Base-by-base conservation (phyloP, 2,329 filamentous ascomycete species). In the Hymenoscyphus scutula region DNA sequence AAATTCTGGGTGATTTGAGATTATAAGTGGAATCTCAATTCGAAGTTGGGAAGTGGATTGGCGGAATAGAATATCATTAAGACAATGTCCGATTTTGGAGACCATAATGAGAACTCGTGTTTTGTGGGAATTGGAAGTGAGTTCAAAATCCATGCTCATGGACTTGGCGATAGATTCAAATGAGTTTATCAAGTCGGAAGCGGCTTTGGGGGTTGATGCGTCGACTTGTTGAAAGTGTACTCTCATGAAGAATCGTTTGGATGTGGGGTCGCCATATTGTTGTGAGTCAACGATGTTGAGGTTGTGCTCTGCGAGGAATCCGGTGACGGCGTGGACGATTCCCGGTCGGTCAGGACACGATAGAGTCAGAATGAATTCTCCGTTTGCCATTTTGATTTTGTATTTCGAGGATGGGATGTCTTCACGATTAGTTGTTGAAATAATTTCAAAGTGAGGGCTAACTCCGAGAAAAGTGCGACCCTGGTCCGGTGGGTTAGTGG, bases 21-120 rank as follows among this genome's bases (percentile, higher is more conserved):
- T 87, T 72, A 95, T 89, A 68, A 92, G 76, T 3, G 90, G 89
- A 58, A 93, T 81, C 27, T 92, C 89, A 69, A 94, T 88, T 71
- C 63, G 60, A 60, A 95, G 81, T 77, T 93, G 89, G 54, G 85
- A 85, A 19, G 87, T 88, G 75, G 88, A 88, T 72, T 89, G 84
- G 62, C 91, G 87, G 85, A 92, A 95, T 41, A 95, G 83, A 56
- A 95, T 80, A 76, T 94, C 90, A 76, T 93, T 93, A 60, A 94
- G 81, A 76, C 90, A 94, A 80, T 94, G 90, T 8, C 90, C 91
- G 71, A 92, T 93, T 80, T 93, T 93, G 72, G 90, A 93, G 32
- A 94, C 91, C 90, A 95, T 94, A 80, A 95, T 91, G 70, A 95
- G 80, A 56, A 93, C 88, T 68, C 87, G 84, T 62, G 88, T 87